Conservation (phyloP, 306 rosid genomes). For the Quercus ilex region DNA sequence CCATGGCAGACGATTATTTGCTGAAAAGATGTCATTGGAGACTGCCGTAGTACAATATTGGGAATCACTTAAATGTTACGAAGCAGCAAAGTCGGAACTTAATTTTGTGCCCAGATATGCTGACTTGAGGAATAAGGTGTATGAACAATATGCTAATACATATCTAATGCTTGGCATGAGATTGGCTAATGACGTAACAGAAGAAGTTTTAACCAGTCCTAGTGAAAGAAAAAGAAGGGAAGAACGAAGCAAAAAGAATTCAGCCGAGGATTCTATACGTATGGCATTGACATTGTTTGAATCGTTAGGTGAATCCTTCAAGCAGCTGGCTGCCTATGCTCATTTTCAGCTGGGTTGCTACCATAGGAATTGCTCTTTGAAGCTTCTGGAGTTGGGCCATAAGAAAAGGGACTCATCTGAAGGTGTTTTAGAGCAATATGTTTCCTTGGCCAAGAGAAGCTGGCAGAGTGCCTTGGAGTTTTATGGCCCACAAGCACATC, state of each 20-base stretch:
- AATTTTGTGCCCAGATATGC: constrained; percentile 25
- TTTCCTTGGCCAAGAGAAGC: constrained; percentile 84
- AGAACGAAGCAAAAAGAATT: constrained; percentile 63
- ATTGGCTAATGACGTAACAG: constrained; percentile 67
- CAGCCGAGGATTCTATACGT: constrained; percentile 87
- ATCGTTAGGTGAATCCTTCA: constrained; percentile 78
- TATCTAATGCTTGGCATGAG: constrained; percentile 94
- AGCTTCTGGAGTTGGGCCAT: constrained; percentile 59
- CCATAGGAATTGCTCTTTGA: constrained; percentile 82
- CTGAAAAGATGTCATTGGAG: constrained; percentile 81
- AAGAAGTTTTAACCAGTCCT: constrained; percentile 46
- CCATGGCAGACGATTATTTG: constrained; percentile 87
- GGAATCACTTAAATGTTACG: constrained; percentile 81
- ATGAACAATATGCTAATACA: constrained; percentile 79
- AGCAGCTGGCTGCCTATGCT: constrained; percentile 90
- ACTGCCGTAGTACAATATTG: constrained; percentile 72
- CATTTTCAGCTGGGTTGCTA: constrained; percentile 82
- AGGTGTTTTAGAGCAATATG: constrained; percentile 68
- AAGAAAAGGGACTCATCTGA: constrained; percentile 46
- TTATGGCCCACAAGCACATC: constrained; percentile 77
- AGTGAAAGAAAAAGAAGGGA: constrained; percentile 44
- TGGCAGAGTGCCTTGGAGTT: constrained; percentile 81
- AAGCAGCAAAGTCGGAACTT: constrained; percentile 78
- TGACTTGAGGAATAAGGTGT: constrained; percentile 69
- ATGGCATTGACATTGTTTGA: constrained; percentile 79